Conservation (phyloP, 2,329 filamentous ascomycete genomes). For the Phaeosphaeriaceae sp. region DNA sequence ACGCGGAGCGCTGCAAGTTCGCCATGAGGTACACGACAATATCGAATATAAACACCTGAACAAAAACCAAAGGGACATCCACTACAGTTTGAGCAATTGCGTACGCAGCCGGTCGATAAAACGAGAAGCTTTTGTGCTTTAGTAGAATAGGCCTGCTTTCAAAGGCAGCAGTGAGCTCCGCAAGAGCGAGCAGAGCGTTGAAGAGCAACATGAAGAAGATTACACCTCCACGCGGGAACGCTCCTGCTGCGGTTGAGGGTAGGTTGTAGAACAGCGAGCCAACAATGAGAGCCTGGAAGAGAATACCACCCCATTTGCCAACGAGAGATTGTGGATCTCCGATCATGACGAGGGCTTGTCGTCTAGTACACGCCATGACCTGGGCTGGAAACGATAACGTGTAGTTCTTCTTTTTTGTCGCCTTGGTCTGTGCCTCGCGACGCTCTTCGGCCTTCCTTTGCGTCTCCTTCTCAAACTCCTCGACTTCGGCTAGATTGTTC, state of each 20-base stretch:
- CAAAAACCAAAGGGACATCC: slow-evolving; percentile 63
- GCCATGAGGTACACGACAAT: slow-evolving; percentile 69
- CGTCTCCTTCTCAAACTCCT: slow-evolving; percentile 48
- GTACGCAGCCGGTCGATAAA: slow-evolving; percentile 68
- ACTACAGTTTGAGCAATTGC: slow-evolving; percentile 64
- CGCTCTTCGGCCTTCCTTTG: slow-evolving; percentile 39
- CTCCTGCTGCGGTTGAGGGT: slow-evolving; percentile 59
- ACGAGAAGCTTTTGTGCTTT: slow-evolving; percentile 74
- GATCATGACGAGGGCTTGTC: slow-evolving; percentile 59
- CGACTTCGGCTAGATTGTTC: slow-evolving; percentile 48
- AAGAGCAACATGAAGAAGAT: slow-evolving; percentile 69
- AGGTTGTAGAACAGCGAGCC: slow-evolving; percentile 60
- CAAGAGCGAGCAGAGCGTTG: slow-evolving; percentile 66
- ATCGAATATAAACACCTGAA: slow-evolving; percentile 65
- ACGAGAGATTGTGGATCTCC: slow-evolving; percentile 59
- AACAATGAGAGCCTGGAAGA: slow-evolving; percentile 50
- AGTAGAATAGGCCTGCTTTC: slow-evolving; percentile 68
- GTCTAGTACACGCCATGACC: slow-evolving; percentile 48
- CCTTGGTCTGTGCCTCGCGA: slow-evolving; percentile 39
- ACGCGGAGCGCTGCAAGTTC: slow-evolving; percentile 61
- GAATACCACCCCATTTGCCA: slow-evolving; percentile 53
- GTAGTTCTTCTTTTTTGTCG: slow-evolving; percentile 51
- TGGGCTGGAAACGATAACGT: slow-evolving; percentile 49
- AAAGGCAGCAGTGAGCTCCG: slow-evolving; percentile 67
- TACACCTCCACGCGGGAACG: slow-evolving; percentile 66